Percentiles rank a stretch among this genome's conserved stretches.
These are phyloP conservation scores for Jasminum sambac DNA, from an alignment of 257 asterid species.

Conservation along the genomic window DNA sequence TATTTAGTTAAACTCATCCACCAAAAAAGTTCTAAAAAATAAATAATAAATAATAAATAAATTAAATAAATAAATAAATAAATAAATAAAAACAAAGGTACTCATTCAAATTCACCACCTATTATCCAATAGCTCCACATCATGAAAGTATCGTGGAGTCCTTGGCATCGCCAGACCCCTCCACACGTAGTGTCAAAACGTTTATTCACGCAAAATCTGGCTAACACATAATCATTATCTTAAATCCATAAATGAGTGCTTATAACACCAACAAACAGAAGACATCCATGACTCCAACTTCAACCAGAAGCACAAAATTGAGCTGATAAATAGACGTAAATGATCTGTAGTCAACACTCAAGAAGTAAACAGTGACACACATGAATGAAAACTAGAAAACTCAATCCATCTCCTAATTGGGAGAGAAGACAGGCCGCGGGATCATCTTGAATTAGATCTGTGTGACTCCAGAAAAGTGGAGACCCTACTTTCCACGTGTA, in stretches of 20 bases:
- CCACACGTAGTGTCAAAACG: no score
- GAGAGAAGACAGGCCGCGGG: conserved; percentile 39
- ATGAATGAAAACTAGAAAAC: conserved; percentile 20
- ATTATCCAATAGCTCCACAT: no score
- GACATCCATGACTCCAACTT: neutral
- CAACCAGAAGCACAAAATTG: conserved; percentile 20
- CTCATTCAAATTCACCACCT: no score
- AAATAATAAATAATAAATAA: no score
- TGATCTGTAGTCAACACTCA: conserved; percentile 29
- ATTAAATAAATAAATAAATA: no score
- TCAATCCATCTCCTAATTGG: conserved; percentile 38
- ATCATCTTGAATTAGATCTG: conserved; percentile 32
- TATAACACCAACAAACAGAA: neutral
- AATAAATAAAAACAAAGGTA: no score
- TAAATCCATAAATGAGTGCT: conserved; percentile 6
- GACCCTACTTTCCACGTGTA: conserved; percentile 20
- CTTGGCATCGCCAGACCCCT: no score
- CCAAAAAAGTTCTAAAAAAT: no score
- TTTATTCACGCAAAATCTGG: neutral
- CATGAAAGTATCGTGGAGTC: no score
- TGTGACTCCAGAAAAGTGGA: conserved; percentile 15
- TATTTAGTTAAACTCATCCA: no score
- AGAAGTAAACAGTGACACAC: conserved; percentile 15
- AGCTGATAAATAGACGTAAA: conserved; percentile 18
- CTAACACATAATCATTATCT: neutral